Conservation (phyloP, 2,329 filamentous ascomycete species). For the Talaromyces pinophilus region DNA sequence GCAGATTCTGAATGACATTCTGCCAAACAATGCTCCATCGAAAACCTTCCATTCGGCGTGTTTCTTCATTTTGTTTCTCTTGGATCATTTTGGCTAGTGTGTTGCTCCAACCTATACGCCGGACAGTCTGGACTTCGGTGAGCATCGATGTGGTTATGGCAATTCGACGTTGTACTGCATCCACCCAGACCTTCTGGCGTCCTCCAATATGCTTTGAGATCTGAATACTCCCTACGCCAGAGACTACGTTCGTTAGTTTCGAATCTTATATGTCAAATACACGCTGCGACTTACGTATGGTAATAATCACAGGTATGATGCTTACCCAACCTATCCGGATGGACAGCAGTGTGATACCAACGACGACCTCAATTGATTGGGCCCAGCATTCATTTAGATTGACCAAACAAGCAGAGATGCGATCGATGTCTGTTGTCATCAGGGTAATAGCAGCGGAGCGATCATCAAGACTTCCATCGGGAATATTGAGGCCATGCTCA, state of each 20-base stretch:
- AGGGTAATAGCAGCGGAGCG: constrained; percentile 19
- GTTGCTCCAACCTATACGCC: constrained; percentile 41
- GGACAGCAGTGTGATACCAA: constrained; percentile 13
- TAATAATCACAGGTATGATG: constrained; percentile 7
- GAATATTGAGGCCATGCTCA: constrained; percentile 10
- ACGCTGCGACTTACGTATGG: constrained; percentile 5
- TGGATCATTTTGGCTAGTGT: constrained; percentile 23
- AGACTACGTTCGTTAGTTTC: constrained; percentile 1
- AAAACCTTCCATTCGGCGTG: constrained; percentile 23
- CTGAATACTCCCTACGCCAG: constrained; percentile 10
- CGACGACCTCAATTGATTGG: constrained; percentile 14
- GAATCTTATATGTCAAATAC: not conserved
- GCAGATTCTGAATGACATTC: constrained; percentile 27
- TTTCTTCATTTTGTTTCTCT: constrained; percentile 21
- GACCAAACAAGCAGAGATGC: constrained; percentile 13
- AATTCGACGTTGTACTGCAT: constrained; percentile 45
- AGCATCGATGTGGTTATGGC: constrained; percentile 43
- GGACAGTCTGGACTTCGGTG: constrained; percentile 44
- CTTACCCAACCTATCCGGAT: constrained; percentile 18
- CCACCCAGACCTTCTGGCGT: constrained; percentile 43
- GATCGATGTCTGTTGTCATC: constrained; percentile 20
- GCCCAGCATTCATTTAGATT: constrained; percentile 22
- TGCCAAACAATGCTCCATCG: constrained; percentile 24
- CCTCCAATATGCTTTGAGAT: constrained; percentile 22
- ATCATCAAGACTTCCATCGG: constrained; percentile 10